A percentile compares a stretch with the other conserved stretches of the same genome.
Evolutionary conservation across 495 filamentous ascomycete genomes (phyloP).

Genomic region (Podospora comata): DNA sequence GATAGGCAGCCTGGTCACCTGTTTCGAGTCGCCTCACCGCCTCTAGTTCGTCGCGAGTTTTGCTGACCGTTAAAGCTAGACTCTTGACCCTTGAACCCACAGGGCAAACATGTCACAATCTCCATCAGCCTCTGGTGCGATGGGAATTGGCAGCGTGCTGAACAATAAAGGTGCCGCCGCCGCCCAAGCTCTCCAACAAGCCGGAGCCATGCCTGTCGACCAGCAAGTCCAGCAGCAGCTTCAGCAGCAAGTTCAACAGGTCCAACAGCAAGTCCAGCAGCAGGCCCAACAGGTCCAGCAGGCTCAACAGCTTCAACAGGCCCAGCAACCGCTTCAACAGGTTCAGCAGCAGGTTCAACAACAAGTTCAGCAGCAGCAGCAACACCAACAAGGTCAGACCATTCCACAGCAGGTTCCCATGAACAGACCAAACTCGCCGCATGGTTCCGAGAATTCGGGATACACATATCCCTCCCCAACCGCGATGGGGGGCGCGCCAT

Average conservation of each 20-base stretch:
- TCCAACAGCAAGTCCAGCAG: slow-evolving; percentile 10
- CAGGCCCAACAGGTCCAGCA: slow-evolving; percentile 20
- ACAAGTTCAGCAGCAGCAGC: slow-evolving; percentile 21
- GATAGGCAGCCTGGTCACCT: not conserved
- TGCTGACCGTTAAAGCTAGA: not conserved
- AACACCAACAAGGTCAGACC: slow-evolving; percentile 4
- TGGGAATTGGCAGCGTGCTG: slow-evolving; percentile 40
- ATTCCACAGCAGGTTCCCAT: slow-evolving; percentile 38
- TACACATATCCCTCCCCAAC: slow-evolving; percentile 39
- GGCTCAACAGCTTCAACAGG: slow-evolving; percentile 18
- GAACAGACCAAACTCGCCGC: slow-evolving; percentile 67
- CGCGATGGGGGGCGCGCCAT: slow-evolving; percentile 31
- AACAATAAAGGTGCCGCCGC: slow-evolving; percentile 31
- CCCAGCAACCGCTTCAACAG: slow-evolving; percentile 16
- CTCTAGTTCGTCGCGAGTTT: not conserved
- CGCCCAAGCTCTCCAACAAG: slow-evolving; percentile 20
- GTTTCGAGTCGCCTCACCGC: slow-evolving; percentile 4
- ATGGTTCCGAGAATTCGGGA: slow-evolving; percentile 57
- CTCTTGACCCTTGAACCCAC: not conserved
- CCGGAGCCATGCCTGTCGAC: slow-evolving; percentile 13
- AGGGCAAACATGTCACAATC: slow-evolving; percentile 36
- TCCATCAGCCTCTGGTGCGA: slow-evolving; percentile 33
- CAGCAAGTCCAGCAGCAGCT: slow-evolving; percentile 20
- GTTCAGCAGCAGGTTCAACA: slow-evolving; percentile 16
- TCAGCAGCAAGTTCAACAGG: slow-evolving; percentile 11